Base-by-base conservation (phyloP, 345 rosid species). In the Pistacia vera region DNA sequence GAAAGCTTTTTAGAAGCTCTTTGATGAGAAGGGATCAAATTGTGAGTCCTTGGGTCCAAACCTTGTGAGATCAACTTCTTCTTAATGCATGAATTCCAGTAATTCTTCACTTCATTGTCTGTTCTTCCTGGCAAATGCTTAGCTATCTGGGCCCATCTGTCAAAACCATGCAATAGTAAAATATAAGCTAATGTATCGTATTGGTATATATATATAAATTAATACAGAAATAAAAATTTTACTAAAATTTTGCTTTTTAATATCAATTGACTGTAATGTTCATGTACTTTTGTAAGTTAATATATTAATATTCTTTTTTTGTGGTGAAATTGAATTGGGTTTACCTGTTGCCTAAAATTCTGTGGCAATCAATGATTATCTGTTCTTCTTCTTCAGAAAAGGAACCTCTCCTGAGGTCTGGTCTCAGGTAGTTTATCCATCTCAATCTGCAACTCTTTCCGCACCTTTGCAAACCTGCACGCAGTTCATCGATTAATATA, bases 61-160 rank as follows among this genome's bases (percentile, higher is more conserved):
- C 83, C 96, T 81, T 86, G 90, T 17, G 93, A 87, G 30, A 89
- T 81, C 44, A 91, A 81, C 74, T 91, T 91, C 78, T 91, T 91
- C 84, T 88, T 91, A 8, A 91, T 81, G 84, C 91, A 85, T 8
- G 96, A 91, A 80, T 91, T 91, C 96, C 96, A 91, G 78, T 85
- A 91, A 72, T 91, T 91, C 81, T 89, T 89, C 71, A 91, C 92
- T 77, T 91, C 96, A 46, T 91, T 91, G 76, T 91, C 96, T 14
- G 96, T 91, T 66, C 96, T 86, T 65, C 96, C 96, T 0, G 96
- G 96, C 0, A 91, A 81, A 70, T 91, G 96, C 80, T 91, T 91
- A 20, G 89, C 87, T 73, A 86, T 86, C 69, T 86, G 89, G 48
- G 89, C 87, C 89, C 89, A 86, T 71, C 87, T 86, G 86, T 66